Evolutionary conservation across 1,284 basidiomycete species (phyloP).

Genomic region (Leccinum subspadiceum): DNA sequence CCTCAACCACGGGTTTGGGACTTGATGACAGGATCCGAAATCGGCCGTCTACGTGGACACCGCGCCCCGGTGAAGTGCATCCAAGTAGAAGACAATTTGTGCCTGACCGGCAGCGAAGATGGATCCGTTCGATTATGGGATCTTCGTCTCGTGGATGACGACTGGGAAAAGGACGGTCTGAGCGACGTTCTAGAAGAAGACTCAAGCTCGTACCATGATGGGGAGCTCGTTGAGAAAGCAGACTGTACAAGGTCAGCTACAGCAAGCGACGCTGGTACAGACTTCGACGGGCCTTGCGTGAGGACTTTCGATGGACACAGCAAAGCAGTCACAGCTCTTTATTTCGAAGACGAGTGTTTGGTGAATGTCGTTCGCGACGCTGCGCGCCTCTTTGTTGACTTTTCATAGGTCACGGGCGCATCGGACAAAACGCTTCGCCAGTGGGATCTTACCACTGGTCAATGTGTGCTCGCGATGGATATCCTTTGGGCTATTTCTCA

Average conservation of each 20-base stretch:
- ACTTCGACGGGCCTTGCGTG: constrained; percentile 58
- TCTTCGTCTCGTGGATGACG: constrained; percentile 75
- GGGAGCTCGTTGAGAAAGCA: constrained; percentile 34
- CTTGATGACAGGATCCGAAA: constrained; percentile 75
- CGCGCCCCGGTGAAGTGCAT: constrained; percentile 80
- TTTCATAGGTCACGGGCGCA: constrained; percentile 84
- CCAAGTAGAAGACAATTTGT: constrained; percentile 92
- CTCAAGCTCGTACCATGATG: constrained; percentile 33
- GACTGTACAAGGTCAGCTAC: constrained; percentile 38
- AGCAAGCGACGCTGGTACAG: constrained; percentile 31
- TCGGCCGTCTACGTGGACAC: constrained; percentile 81
- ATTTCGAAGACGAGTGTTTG: constrained; percentile 93
- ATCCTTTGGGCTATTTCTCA: constrained; percentile 99
- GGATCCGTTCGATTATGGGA: constrained; percentile 88
- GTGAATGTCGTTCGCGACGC: constrained; percentile 44
- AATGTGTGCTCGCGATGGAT: constrained; percentile 99
- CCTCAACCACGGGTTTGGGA: constrained; percentile 86
- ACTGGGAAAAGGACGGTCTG: constrained; percentile 56
- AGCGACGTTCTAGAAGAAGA: constrained; percentile 65
- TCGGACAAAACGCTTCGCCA: constrained; percentile 98
- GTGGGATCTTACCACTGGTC: constrained; percentile 96
- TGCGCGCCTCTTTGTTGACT: constrained; percentile 11
- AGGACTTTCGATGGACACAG: constrained; percentile 88
- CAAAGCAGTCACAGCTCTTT: constrained; percentile 88
- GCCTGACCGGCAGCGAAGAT: constrained; percentile 89